Percentiles rank a stretch among this genome's conserved stretches.
These are phyloP conservation scores for Luffa aegyptiaca DNA, from an alignment of 306 rosid species.

Conservation along the genomic window DNA sequence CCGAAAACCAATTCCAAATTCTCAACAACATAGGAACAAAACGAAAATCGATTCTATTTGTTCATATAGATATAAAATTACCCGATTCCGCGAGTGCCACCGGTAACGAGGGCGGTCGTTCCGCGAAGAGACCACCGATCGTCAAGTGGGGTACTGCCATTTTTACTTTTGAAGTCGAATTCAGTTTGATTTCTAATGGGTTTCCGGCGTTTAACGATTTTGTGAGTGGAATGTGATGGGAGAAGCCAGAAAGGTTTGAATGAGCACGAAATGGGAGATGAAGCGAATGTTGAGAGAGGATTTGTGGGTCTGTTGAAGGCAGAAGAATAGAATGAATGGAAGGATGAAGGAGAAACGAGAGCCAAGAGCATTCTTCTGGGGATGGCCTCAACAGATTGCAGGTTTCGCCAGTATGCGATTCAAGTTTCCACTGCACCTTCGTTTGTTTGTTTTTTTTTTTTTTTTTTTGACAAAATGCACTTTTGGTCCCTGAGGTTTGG, in stretches of 20 bases:
- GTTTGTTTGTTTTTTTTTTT: too few relatives aligned
- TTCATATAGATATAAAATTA: not conserved
- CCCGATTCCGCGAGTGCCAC: slow-evolving; percentile 84
- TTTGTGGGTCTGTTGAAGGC: not conserved
- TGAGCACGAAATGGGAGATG: not conserved
- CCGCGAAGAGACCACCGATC: slow-evolving; percentile 52
- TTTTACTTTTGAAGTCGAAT: not conserved
- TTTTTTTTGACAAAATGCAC: too few relatives aligned
- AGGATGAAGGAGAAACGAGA: not conserved
- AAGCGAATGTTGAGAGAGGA: not conserved
- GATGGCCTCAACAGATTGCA: not conserved
- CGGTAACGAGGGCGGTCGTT: slow-evolving; percentile 62
- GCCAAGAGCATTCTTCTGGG: not conserved
- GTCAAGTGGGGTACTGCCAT: not conserved
- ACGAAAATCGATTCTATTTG: not conserved
- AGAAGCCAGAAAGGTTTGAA: not conserved
- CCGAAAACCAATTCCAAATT: slow-evolving; percentile 4
- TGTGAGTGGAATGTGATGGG: not conserved
- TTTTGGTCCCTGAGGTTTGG: too few relatives aligned
- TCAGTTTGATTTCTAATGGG: not conserved
- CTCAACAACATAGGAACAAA: not conserved
- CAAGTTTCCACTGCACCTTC: not conserved
- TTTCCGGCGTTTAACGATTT: not conserved
- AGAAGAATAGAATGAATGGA: not conserved
- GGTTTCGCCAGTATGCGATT: not conserved